Conservation (phyloP, 305 asterid genomes). For the Solanum chacoense region DNA sequence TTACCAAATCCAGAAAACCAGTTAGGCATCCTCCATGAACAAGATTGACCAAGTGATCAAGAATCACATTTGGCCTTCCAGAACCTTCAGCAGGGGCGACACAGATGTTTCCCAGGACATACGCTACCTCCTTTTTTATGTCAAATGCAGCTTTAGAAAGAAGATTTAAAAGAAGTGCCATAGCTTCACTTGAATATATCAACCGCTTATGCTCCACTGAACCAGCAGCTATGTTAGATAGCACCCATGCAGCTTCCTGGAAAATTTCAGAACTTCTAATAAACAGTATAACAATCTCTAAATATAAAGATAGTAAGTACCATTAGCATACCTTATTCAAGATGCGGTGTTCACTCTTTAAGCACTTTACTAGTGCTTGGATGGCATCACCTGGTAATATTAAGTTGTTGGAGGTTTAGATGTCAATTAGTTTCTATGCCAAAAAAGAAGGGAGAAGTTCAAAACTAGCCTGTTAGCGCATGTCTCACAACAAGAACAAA, state of each 20-base stretch:
- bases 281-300: background rate
- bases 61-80: slow-evolving; percentile 55
- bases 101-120: slow-evolving; percentile 83
- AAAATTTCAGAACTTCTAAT: background rate
- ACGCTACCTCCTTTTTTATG: slow-evolving; percentile 85
- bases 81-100: slow-evolving; percentile 63
- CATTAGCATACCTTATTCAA: slow-evolving; percentile 56
- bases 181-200: slow-evolving; percentile 69
- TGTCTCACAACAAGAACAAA: slow-evolving; percentile 48
- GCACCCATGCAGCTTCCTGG: slow-evolving; percentile 95
- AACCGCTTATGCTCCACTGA: slow-evolving; percentile 65
- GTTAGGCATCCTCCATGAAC: slow-evolving; percentile 63
- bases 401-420: background rate
- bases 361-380: slow-evolving; percentile 67
- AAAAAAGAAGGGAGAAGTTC: slow-evolving; percentile 3
- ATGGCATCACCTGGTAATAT: slow-evolving; percentile 11
- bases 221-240: slow-evolving; percentile 86
- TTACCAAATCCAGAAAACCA: slow-evolving; percentile 72
- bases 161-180: slow-evolving; percentile 38
- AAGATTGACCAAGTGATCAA: slow-evolving; percentile 76
- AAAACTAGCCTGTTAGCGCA: slow-evolving; percentile 60
- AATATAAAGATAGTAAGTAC: background rate
- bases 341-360: slow-evolving; percentile 76
- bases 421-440: background rate
- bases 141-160: slow-evolving; percentile 76